Conservation (phyloP, 164 flowering plant species). For the Umbilicus rupestris region DNA sequence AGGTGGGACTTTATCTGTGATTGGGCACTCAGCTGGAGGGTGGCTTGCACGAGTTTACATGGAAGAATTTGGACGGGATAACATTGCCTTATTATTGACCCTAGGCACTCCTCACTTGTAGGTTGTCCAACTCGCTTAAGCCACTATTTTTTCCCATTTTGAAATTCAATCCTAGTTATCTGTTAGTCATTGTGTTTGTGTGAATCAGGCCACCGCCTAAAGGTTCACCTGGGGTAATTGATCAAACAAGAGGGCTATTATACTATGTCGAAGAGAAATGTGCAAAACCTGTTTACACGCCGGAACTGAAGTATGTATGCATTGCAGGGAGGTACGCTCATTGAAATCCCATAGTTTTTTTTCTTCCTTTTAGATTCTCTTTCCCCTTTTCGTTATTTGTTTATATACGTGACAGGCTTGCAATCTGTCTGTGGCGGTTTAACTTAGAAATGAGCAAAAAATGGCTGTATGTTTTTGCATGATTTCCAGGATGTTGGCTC, state of each 20-base stretch:
- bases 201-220: constrained; percentile 70
- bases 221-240: constrained; percentile 76
- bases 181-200: constrained; percentile 18
- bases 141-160: background rate
- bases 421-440: background rate
- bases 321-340: constrained; percentile 76
- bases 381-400: background rate
- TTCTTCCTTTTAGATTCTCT: background rate
- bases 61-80: constrained; percentile 69
- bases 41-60: constrained; percentile 94
- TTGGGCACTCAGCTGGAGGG: constrained; percentile 97
- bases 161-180: constrained; percentile 12
- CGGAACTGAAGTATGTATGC: constrained; percentile 68
- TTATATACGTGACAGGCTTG: background rate
- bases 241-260: constrained; percentile 93
- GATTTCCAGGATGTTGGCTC: background rate
- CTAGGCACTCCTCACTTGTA: constrained; percentile 91
- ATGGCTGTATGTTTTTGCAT: background rate
- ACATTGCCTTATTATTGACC: constrained; percentile 70
- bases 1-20: constrained; percentile 62
- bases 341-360: background rate
- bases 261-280: constrained; percentile 64
- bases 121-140: constrained; percentile 13
- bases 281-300: constrained; percentile 60
- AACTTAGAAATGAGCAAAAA: background rate